Percentiles rank a stretch among this genome's conserved stretches.
Conservation (phyloP, 2,329 filamentous ascomycete species). For the Stachybotrys echinatus region DNA sequence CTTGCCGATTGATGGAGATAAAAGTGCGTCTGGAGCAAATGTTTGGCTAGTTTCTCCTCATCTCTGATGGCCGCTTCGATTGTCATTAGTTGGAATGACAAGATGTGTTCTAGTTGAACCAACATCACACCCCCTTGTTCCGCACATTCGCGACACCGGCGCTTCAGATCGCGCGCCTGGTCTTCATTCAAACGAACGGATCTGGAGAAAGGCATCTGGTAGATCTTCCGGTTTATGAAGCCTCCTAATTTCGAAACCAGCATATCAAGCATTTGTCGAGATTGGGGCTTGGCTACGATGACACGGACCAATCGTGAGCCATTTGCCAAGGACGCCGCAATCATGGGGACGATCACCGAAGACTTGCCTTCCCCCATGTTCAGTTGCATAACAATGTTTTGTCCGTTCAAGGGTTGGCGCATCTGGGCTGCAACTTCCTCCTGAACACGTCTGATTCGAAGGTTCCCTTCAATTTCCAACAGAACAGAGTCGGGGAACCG, state of each 20-base stretch:
- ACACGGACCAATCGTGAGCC: slow-evolving; percentile 44
- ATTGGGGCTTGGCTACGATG: slow-evolving; percentile 54
- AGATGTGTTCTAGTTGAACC: slow-evolving; percentile 55
- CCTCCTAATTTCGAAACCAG: slow-evolving; percentile 50
- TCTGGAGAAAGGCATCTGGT: slow-evolving; percentile 48
- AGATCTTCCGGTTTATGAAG: slow-evolving; percentile 38
- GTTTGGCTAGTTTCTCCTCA: too few relatives aligned
- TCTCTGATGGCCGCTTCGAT: slow-evolving; percentile 38
- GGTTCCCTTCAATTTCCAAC: slow-evolving; percentile 55
- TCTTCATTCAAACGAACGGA: slow-evolving; percentile 11
- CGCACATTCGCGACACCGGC: slow-evolving; percentile 39
- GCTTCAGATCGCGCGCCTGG: slow-evolving; percentile 28
- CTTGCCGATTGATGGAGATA: slow-evolving; percentile 37
- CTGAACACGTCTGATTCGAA: slow-evolving; percentile 56
- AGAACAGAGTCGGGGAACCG: slow-evolving; percentile 57
- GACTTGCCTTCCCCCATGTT: slow-evolving; percentile 68
- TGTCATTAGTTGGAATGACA: slow-evolving; percentile 57
- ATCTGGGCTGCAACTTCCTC: slow-evolving; percentile 50
- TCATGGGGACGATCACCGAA: slow-evolving; percentile 60
- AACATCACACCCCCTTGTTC: slow-evolving; percentile 46
- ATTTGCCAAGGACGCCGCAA: slow-evolving; percentile 47
- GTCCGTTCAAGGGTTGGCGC: slow-evolving; percentile 27
- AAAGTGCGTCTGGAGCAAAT: slow-evolving; percentile 34
- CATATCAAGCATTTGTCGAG: slow-evolving; percentile 53
- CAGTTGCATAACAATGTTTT: slow-evolving; percentile 54